These are phyloP conservation scores for Voacanga thouarsii DNA, from an alignment of 257 asterid genomes.

Conservation along the genomic window DNA sequence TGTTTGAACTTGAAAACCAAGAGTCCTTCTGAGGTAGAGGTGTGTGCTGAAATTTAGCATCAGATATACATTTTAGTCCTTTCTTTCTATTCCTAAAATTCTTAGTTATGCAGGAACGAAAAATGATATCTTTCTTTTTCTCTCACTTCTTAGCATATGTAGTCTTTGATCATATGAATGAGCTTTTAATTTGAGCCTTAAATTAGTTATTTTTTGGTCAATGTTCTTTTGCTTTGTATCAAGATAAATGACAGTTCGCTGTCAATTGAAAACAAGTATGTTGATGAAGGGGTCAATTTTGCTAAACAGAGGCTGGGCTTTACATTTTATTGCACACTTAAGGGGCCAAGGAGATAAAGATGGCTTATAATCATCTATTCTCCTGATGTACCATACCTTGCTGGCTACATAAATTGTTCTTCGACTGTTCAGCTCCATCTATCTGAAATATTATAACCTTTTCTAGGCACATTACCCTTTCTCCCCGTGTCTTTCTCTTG, in stretches of 20 bases:
- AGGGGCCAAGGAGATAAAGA: neutral
- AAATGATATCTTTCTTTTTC: neutral
- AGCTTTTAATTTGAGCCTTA: neutral
- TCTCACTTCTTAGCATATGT: neutral
- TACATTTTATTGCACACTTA: neutral
- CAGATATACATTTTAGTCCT: neutral
- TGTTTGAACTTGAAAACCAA: constrained; percentile 81
- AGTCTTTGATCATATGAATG: neutral
- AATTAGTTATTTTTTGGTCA: neutral
- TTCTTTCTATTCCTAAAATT: neutral
- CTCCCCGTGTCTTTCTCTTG: neutral
- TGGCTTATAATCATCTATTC: neutral
- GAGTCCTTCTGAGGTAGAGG: constrained; percentile 67
- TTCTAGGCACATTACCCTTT: neutral
- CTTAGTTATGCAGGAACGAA: neutral
- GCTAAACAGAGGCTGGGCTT: neutral
- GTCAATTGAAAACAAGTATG: neutral
- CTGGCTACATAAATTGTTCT: neutral
- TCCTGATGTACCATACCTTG: neutral
- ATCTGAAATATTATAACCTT: neutral
- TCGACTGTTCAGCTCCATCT: neutral
- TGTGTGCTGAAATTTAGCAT: constrained; percentile 20
- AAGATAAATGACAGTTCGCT: neutral
- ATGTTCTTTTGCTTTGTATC: neutral
- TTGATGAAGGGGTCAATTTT: neutral